Conservation (phyloP, 1,139 yeast species). For the Geotrichum candidum region DNA sequence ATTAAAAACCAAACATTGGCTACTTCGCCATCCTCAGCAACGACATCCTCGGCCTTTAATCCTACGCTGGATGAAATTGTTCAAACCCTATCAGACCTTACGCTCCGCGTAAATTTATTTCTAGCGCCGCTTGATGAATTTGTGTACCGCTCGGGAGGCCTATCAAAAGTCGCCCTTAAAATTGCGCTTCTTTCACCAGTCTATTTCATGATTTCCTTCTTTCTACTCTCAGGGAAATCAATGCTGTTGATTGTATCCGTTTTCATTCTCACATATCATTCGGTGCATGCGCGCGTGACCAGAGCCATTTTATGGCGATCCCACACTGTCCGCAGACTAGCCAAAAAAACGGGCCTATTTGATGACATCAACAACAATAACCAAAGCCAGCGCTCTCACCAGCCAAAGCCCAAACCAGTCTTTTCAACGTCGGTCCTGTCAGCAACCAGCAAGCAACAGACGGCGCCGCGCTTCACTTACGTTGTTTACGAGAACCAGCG, state of each 20-base stretch:
- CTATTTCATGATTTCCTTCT: slow-evolving; percentile 62
- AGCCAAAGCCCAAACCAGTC: neutral
- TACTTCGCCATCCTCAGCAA: neutral
- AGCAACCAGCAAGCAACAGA: neutral
- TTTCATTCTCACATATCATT: slow-evolving; percentile 73
- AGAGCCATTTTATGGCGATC: slow-evolving; percentile 82
- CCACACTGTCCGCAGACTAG: slow-evolving; percentile 59
- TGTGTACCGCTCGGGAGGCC: slow-evolving; percentile 61
- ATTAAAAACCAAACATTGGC: neutral
- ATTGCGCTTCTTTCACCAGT: slow-evolving; percentile 80
- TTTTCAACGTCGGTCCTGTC: neutral
- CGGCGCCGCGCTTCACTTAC: slow-evolving; percentile 61
- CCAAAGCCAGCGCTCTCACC: neutral
- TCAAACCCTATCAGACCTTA: slow-evolving; percentile 69
- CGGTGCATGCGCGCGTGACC: slow-evolving; percentile 76
- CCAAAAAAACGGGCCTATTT: slow-evolving; percentile 27
- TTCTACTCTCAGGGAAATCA: slow-evolving; percentile 64
- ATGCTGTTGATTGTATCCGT: slow-evolving; percentile 56
- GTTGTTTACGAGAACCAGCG: slow-evolving; percentile 92
- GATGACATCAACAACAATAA: neutral
- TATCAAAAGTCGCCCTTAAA: slow-evolving; percentile 47
- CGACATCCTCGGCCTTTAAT: slow-evolving; percentile 24
- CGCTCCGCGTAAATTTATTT: slow-evolving; percentile 69
- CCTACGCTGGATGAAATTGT: slow-evolving; percentile 88
- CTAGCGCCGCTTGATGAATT: slow-evolving; percentile 76